Percentiles rank a stretch among this genome's conserved stretches.
Evolutionary conservation across 371 early-diverging fungal species (phyloP).

Genomic region (Mucor indicus): DNA sequence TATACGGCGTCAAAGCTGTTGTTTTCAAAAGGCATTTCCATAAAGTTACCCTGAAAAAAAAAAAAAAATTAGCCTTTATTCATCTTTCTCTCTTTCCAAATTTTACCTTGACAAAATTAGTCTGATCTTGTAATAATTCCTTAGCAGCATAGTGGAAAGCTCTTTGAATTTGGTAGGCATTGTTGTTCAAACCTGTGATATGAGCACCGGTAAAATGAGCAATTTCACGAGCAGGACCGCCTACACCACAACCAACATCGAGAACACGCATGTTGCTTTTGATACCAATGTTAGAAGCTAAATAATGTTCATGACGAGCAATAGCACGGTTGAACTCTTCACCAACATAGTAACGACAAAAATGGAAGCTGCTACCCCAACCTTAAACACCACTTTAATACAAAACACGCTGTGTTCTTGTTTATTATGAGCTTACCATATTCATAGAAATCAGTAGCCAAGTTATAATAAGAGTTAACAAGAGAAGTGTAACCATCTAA

Average conservation of each 20-base stretch:
- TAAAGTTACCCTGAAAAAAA: conserved; percentile 69
- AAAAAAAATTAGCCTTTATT: neutral
- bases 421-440: conserved; percentile 31
- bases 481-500: conserved; percentile 63
- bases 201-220: conserved; percentile 85
- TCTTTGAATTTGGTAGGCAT: conserved; percentile 88
- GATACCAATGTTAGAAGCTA: conserved; percentile 75
- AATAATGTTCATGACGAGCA: conserved; percentile 88
- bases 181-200: conserved; percentile 92
- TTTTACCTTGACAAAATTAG: conserved; percentile 61
- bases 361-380: conserved; percentile 93
- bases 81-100: neutral
- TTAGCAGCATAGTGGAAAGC: conserved; percentile 72
- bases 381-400: neutral
- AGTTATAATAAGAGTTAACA: conserved; percentile 80
- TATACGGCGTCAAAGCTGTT: conserved; percentile 79
- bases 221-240: conserved; percentile 93
- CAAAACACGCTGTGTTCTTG: neutral
- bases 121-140: conserved; percentile 56
- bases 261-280: conserved; percentile 67
- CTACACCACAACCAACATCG: conserved; percentile 92
- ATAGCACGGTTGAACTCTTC: conserved; percentile 80
- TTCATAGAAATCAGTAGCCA: conserved; percentile 86
- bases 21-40: conserved; percentile 86
- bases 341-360: conserved; percentile 75